Evolutionary conservation across 805 yeast species (phyloP), one percentile per base, ranked within the genome.

Genomic region (Diddensiella transvaalensis): DNA sequence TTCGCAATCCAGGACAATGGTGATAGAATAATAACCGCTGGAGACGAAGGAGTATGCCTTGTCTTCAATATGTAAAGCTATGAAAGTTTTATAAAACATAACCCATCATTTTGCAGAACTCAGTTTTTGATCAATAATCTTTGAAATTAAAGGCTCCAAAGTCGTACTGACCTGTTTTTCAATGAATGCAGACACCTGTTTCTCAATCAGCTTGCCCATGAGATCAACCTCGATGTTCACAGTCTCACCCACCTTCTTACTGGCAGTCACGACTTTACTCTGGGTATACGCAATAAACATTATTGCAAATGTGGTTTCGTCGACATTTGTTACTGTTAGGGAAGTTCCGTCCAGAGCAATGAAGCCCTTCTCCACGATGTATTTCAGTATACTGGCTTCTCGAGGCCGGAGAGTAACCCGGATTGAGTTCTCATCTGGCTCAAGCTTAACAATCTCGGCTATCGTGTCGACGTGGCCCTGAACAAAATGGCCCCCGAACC

Each of bases 401-500:
- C 85, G 72, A 46, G 88, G 73, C 65, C 79, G 66, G 67, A 91
- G 90, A 2, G 87, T 84, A 64, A 81, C 85, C 2, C 83, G 73
- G 29, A 88, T 70, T 0, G 98, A 83, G 64, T 88, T 87, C 1
- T 81, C 75, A 60, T 90, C 97, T 1, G 77, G 68, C 6, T 55
- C 66, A 22, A 67, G 73, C 0, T 67, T 64, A 1, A 76, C 74
- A 35, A 91, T 83, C 30, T 64, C 66, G 2, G 96, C 96, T 30
- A 83, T 75, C 0, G 96, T 87, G 64, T 93, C 99, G 23, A 93
- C 88, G 69, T 93, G 99, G 3, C 99, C 99, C 57, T 93, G 99
- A 2, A 93, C 99, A 54, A 91, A 79, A 66, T 93, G 99, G 0
- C 99, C 99, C 21, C 99, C 99, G 60, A 90, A 80, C 54, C 99